These are phyloP conservation scores for Saposhnikovia divaricata DNA, from an alignment of 129 eudicot genomes.

Conservation along the genomic window DNA sequence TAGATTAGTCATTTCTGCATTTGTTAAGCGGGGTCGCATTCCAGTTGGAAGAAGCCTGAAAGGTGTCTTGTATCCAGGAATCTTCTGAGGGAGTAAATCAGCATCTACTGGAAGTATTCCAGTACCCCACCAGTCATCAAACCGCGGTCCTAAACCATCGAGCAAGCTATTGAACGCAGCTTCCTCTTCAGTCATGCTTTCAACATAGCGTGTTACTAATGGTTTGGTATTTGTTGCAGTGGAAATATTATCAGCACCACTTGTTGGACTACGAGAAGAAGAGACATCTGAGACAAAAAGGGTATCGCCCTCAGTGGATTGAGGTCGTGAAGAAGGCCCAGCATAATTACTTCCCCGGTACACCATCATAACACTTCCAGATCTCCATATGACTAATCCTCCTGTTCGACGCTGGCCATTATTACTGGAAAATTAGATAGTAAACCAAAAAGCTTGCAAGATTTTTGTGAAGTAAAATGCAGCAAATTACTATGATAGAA, in stretches of 20 bases:
- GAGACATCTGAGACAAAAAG: conserved; percentile 67
- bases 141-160: conserved; percentile 91
- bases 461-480: neutral
- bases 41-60: conserved; percentile 88
- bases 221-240: conserved; percentile 23
- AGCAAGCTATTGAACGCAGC: conserved; percentile 51
- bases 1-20: conserved; percentile 84
- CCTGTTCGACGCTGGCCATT: conserved; percentile 84
- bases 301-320: conserved; percentile 25
- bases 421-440: conserved; percentile 6
- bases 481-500: too few species aligned
- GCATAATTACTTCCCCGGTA: conserved; percentile 71
- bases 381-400: conserved; percentile 89
- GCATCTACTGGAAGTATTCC: conserved; percentile 96
- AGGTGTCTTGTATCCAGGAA: conserved; percentile 86
- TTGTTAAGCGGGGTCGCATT: conserved; percentile 74
- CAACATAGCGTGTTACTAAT: conserved; percentile 18
- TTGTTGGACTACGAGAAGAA: conserved; percentile 27
- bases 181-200: conserved; percentile 70
- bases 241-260: conserved; percentile 17
- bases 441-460: neutral
- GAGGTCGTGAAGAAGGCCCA: conserved; percentile 60
- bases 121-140: conserved; percentile 98
- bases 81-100: conserved; percentile 78
- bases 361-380: conserved; percentile 99